These are phyloP conservation scores for Aspergillus pseudoviridinutans DNA, from an alignment of 2,329 filamentous ascomycete genomes.

Conservation along the genomic window DNA sequence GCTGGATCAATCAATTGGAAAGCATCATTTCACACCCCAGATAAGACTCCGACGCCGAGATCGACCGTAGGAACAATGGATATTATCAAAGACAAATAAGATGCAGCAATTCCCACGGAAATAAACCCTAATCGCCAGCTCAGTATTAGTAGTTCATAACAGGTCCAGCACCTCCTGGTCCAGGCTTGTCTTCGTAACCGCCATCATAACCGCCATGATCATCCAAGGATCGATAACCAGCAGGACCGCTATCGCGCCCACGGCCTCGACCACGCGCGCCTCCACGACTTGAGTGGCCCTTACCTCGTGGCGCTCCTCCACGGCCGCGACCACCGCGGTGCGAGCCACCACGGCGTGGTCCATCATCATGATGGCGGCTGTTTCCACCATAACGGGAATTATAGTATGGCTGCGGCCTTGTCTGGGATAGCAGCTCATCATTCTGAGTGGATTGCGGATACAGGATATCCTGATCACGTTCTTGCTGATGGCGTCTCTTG, in stretches of 20 bases:
- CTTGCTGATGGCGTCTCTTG: constrained; percentile 58
- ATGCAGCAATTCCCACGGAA: neutral
- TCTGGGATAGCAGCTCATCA: constrained; percentile 19
- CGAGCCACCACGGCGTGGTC: constrained; percentile 34
- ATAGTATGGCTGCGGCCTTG: constrained; percentile 18
- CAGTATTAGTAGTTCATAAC: constrained; percentile 39
- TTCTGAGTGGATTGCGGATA: constrained; percentile 23
- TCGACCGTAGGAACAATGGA: neutral
- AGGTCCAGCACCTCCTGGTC: constrained; percentile 24
- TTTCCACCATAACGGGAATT: constrained; percentile 29
- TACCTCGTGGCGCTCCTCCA: constrained; percentile 36
- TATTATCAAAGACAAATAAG: neutral
- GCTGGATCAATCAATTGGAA: neutral
- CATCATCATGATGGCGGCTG: constrained; percentile 38
- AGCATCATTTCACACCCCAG: neutral
- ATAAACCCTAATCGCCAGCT: neutral
- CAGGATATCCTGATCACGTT: constrained; percentile 50
- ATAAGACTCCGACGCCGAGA: neutral
- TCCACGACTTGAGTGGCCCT: constrained; percentile 34
- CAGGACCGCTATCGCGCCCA: constrained; percentile 49
- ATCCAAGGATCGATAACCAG: constrained; percentile 64
- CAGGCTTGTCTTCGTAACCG: constrained; percentile 26
- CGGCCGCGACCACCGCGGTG: constrained; percentile 32
- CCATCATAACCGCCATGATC: constrained; percentile 45
- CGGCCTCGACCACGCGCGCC: constrained; percentile 44